phyloP scores from a whole-genome alignment of 106 monocot species.

The Posidonia australis region DNA sequence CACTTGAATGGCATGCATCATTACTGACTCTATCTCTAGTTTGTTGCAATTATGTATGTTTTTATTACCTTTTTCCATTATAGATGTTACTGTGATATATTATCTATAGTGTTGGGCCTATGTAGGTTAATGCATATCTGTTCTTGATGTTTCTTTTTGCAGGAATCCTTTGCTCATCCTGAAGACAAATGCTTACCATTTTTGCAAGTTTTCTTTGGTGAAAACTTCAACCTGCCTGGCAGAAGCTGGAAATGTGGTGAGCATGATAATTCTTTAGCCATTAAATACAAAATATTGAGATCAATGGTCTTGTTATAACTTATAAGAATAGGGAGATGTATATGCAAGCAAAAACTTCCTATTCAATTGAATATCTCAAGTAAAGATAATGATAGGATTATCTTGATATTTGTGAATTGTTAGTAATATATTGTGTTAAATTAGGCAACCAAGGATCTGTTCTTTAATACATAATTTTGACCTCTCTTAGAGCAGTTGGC shows the following conservation, averaged over 20 bases:
- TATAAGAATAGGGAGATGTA: too few relatives aligned
- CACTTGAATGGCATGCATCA: too few relatives aligned
- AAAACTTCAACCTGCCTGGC: constrained; percentile 19
- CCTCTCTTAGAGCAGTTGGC: constrained; percentile 9
- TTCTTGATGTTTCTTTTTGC: constrained; percentile 13
- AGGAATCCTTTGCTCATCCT: constrained; percentile 68
- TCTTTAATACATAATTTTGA: not conserved
- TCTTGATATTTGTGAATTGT: too few relatives aligned
- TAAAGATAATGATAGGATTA: too few relatives aligned
- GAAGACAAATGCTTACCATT: constrained; percentile 64
- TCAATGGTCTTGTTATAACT: too few relatives aligned
- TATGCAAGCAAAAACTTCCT: too few relatives aligned
- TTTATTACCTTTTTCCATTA: too few relatives aligned
- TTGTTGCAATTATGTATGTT: not conserved
- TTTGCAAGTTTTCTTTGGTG: constrained; percentile 88
- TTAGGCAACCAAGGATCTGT: not conserved
- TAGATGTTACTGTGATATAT: too few relatives aligned
- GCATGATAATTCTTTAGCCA: not conserved
- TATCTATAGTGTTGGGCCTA: not conserved
- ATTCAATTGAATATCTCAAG: too few relatives aligned
- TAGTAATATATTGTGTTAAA: too few relatives aligned
- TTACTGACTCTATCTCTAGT: not conserved
- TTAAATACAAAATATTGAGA: not conserved
- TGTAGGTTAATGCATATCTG: not conserved
- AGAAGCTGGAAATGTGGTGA: not conserved